Conservation (phyloP, 371 early-diverging fungal species). For the Haplosporangium sp. region DNA sequence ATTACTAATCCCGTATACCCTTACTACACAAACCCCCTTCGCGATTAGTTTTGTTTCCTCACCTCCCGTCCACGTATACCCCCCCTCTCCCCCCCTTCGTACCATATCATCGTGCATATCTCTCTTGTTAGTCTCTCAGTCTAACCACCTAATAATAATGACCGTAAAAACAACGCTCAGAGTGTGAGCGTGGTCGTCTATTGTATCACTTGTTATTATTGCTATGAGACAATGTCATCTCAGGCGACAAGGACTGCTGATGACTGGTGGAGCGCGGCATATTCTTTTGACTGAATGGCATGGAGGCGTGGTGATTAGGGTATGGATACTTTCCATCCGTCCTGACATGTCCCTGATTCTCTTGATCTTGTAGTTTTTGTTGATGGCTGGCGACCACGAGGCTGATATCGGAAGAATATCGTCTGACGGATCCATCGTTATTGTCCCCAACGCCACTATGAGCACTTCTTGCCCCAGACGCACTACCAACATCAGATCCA, state of each 20-base stretch:
- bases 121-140: conserved; percentile 2
- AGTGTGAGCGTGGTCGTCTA: no score
- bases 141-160: no score
- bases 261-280: conserved; percentile 8
- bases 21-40: no score
- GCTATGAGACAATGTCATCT: conserved; percentile 29
- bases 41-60: no score
- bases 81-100: no score
- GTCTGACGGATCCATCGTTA: background rate
- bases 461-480: conserved; percentile 13
- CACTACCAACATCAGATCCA: conserved; percentile 6
- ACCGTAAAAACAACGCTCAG: no score
- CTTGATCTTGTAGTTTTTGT: background rate
- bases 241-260: conserved; percentile 42
- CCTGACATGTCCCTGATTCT: conserved; percentile 2
- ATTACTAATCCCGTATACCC: no score
- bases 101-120: no score
- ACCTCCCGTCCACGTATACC: no score
- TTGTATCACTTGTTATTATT: conserved; percentile 4
- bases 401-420: conserved; percentile 27
- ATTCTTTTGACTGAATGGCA: conserved; percentile 6
- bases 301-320: conserved; percentile 7
- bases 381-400: conserved; percentile 10
- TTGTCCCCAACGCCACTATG: background rate
- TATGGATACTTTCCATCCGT: conserved; percentile 22